Evolutionary conservation across 129 eudicot species (phyloP), one percentile per base, ranked within the genome.

Genomic region (Centella asiatica): DNA sequence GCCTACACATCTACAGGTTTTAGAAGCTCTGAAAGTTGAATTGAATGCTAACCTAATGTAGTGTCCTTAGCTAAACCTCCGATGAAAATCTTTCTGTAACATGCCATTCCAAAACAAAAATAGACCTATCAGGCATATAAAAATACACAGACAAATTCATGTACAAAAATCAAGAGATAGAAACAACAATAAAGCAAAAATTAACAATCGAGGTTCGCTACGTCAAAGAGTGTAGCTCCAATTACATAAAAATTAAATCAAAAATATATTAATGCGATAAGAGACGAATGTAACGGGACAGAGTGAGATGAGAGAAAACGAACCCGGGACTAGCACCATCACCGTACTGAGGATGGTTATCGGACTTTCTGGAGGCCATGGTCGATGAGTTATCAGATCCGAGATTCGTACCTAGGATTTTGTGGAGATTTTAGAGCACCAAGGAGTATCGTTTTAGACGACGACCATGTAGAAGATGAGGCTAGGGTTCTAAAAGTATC

Each of bases 321-420:
- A 31, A 90, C 97, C 97, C 97, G 0, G 97, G 97, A 69, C 93
- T 90, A 52, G 97, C 95, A 18, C 89, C 97, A 56, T 86, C 89
- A 53, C 95, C 94, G 8, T 60, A 87, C 48, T 46, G 36, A 26
- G 67, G 32, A n/a, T n/a, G n/a, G 25, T 50, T 36, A 62, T 86
- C 86, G 46, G 83, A 51, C 53, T 76, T 74, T 74, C 72, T 90
- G 61, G 95, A 87, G 61, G 76, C 89, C 97, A 90, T 90, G 74
- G 72, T 15, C 42, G 19, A 31, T 29, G 6, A 8, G 29, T 33
- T n/a, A n/a, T 25, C 60, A 54, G 29, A 25, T 27, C 11, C 26
- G 15, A 4, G 25, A 26, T 28, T 14, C 12, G 1, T 28, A 15
- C 4, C 5, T 1, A 53, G 58, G 20, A 24, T 28, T 54, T 54